These are phyloP conservation scores for Lachancea dasiensis DNA, from an alignment of 805 yeast genomes.

Conservation along the genomic window DNA sequence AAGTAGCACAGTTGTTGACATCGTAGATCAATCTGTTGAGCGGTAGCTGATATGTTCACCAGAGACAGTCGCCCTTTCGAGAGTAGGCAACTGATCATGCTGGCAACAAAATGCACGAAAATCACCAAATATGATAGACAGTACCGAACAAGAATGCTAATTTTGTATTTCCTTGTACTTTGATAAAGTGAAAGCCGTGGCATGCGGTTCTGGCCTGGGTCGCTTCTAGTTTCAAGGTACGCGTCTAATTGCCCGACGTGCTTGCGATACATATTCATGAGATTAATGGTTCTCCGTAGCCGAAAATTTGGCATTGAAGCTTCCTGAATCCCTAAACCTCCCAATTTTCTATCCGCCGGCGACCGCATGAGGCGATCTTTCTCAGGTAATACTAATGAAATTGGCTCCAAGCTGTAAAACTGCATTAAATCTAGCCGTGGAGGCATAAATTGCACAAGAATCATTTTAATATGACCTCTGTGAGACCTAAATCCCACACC, in stretches of 20 bases:
- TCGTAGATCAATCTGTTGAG: slow-evolving; percentile 74
- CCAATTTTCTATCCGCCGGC: slow-evolving; percentile 10
- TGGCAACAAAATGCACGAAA: slow-evolving; percentile 11
- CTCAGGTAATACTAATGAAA: slow-evolving; percentile 48
- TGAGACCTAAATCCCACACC: slow-evolving; percentile 8
- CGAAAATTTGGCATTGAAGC: not conserved
- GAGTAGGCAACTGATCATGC: slow-evolving; percentile 17
- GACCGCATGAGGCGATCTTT: slow-evolving; percentile 13
- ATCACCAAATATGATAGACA: slow-evolving; percentile 8
- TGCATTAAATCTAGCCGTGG: slow-evolving; percentile 70
- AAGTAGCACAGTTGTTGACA: slow-evolving; percentile 69
- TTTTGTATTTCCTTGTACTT: not conserved
- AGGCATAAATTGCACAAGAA: slow-evolving; percentile 54
- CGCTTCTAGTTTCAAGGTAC: not conserved
- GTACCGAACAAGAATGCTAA: not conserved
- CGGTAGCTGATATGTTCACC: slow-evolving; percentile 46
- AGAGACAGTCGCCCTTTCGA: slow-evolving; percentile 15
- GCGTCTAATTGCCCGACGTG: not conserved
- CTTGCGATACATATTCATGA: slow-evolving; percentile 22
- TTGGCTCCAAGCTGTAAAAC: slow-evolving; percentile 70
- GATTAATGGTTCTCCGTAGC: slow-evolving; percentile 12
- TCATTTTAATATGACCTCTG: slow-evolving; percentile 9
- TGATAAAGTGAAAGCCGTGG: not conserved
- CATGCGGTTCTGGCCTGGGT: not conserved
- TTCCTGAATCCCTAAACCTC: slow-evolving; percentile 13